Conservation (phyloP, 495 filamentous ascomycete species). For the Neurospora sp. region DNA sequence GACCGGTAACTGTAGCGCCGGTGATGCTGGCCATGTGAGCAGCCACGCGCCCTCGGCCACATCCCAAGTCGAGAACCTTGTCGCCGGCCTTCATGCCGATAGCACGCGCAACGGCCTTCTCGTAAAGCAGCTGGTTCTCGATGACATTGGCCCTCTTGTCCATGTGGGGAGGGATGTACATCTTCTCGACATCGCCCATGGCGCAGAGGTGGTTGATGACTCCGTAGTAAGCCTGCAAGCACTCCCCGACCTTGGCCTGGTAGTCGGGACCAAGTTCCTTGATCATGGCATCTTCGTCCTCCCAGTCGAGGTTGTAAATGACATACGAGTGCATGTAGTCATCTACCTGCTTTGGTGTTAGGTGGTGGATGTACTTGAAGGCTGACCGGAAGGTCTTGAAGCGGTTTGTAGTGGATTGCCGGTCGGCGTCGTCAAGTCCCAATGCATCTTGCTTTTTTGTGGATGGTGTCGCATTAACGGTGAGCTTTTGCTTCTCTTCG, state of each 20-base stretch:
- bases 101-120: constrained; percentile 44
- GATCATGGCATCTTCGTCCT: constrained; percentile 47
- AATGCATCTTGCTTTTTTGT: neutral
- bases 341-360: constrained; percentile 49
- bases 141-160: constrained; percentile 44
- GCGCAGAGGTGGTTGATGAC: constrained; percentile 57
- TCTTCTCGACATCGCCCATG: constrained; percentile 57
- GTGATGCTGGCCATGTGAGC: constrained; percentile 49
- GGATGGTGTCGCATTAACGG: neutral
- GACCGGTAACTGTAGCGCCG: constrained; percentile 46
- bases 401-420: constrained; percentile 42
- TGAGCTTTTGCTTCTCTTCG: constrained; percentile 9
- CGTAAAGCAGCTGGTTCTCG: constrained; percentile 47
- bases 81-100: constrained; percentile 42
- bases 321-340: constrained; percentile 59
- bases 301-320: constrained; percentile 58
- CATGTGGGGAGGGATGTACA: constrained; percentile 59
- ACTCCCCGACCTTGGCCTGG: constrained; percentile 48
- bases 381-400: constrained; percentile 45
- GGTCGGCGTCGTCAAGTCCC: constrained; percentile 19
- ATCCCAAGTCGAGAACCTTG: constrained; percentile 49
- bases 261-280: constrained; percentile 48
- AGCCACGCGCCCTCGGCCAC: constrained; percentile 50
- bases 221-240: constrained; percentile 50
- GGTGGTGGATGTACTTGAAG: constrained; percentile 46